These are phyloP conservation scores for Plectosphaerella plurivora DNA, from an alignment of 2,329 filamentous ascomycete genomes.

Conservation along the genomic window DNA sequence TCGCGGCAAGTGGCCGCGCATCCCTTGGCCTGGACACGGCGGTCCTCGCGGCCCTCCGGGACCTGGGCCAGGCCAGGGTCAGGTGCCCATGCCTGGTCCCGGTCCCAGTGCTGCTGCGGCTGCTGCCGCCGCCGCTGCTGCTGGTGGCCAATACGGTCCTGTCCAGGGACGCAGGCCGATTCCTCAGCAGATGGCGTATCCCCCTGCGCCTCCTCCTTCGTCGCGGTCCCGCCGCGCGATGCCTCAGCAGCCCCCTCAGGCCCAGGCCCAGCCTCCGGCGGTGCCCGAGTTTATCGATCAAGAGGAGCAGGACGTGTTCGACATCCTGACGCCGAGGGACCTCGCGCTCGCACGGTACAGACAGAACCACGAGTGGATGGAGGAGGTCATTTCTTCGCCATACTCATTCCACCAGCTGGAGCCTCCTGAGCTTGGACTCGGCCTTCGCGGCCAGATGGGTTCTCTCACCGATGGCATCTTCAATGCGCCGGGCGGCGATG, in stretches of 20 bases:
- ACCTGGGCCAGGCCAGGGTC: slow-evolving; percentile 23
- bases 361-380: slow-evolving; percentile 99
- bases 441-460: slow-evolving; percentile 77
- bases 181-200: slow-evolving; percentile 22
- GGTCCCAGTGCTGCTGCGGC: no score
- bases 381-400: slow-evolving; percentile 88
- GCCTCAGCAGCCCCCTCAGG: slow-evolving; percentile 20
- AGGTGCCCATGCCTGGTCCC: background rate
- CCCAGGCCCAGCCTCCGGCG: slow-evolving; percentile 25
- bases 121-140: slow-evolving; percentile 43
- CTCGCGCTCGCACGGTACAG: slow-evolving; percentile 83
- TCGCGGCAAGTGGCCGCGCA: slow-evolving; percentile 82
- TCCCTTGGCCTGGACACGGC: slow-evolving; percentile 62
- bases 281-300: slow-evolving; percentile 53
- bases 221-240: slow-evolving; percentile 17
- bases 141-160: slow-evolving; percentile 23
- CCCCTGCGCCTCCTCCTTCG: slow-evolving; percentile 11
- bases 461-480: slow-evolving; percentile 82
- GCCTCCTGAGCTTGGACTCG: slow-evolving; percentile 81
- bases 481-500: slow-evolving; percentile 57
- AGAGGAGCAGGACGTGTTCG: slow-evolving; percentile 86
- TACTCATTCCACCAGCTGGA: slow-evolving; percentile 82
- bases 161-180: background rate
- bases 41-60: slow-evolving; percentile 16
- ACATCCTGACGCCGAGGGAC: slow-evolving; percentile 83